Evolutionary conservation across 1,284 basidiomycete genomes (phyloP), one percentile per base, ranked within the genome.

Genomic region (Cryptococcus wingfieldii): DNA sequence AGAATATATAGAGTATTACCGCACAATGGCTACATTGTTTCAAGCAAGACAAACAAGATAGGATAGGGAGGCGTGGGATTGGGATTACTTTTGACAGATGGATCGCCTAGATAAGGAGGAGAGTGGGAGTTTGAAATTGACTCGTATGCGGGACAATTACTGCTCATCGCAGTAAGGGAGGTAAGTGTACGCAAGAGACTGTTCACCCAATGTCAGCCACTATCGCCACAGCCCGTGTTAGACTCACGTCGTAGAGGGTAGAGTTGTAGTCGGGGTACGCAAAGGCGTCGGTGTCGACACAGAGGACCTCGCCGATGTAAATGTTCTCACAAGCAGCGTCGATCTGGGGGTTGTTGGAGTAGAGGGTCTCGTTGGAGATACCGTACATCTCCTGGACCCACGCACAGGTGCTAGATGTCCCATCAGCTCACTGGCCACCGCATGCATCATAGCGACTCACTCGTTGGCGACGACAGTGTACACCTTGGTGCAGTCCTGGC

Each of bases 221-320:
- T 27, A 31, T 14, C 27, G 25, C 34, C 31, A 49, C 37, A 2
- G 18, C 23, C 14, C 8, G 23, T n/a, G 38, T 5, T 3, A 16
- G 9, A 61, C 71, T 62, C 58, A 74, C 71, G 47, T 74, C 61
- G 66, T 70, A 76, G 23, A 65, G 51, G 19, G 68, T 68, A 48
- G 58, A 38, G 61, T 75, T 72, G 62, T 66, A 72, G 27, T 48
- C 58, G 18, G 74, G 72, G 68, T 77, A 77, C 31, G 65, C 44
- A 62, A 62, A 77, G 12, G 54, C 31, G 37, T 62, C 58, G 5
- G 71, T 72, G 58, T 76, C 70, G 60, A 77, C 74, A 52, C 77
- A 78, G 48, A 78, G 73, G 54, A 78, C 75, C 67, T 78, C 74
- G 43, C 76, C 76, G 52, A 76, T 64, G 68, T 78, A 78, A 59